These are phyloP conservation scores for Cystofilobasidium bisporidii DNA, from an alignment of 768 basidiomycete genomes.

Conservation along the genomic window DNA sequence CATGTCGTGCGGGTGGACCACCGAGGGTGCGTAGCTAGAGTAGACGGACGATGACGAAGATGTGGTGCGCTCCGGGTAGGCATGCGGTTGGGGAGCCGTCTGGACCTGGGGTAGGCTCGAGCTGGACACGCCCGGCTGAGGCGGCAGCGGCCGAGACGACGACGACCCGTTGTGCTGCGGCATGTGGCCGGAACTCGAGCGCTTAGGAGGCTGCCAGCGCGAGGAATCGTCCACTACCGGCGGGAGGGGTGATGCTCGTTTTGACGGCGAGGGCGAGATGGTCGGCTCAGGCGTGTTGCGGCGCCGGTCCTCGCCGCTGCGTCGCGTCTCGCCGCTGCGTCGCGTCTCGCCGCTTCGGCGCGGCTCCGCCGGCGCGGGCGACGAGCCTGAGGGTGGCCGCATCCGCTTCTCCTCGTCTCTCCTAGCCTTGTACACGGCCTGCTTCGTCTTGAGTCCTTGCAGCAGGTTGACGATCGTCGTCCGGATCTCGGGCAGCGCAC, in stretches of 20 bases:
- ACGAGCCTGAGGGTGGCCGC: neutral
- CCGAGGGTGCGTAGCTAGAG: neutral
- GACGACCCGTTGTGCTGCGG: neutral
- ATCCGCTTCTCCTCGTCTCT: conserved; percentile 20
- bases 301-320: conserved; percentile 2
- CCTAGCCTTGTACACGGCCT: conserved; percentile 56
- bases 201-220: neutral
- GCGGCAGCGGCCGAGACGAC: conserved; percentile 4
- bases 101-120: neutral
- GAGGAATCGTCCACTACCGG: conserved; percentile 1
- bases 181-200: neutral
- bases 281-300: neutral
- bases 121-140: neutral
- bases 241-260: conserved; percentile 4
- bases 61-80: conserved; percentile 1
- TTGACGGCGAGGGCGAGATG: neutral
- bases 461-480: conserved; percentile 86
- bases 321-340: neutral
- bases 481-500: conserved; percentile 82
- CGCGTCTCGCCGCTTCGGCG: conserved; percentile 2
- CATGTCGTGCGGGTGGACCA: neutral
- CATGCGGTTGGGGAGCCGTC: neutral
- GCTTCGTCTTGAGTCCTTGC: conserved; percentile 84
- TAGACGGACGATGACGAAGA: conserved; percentile 7
- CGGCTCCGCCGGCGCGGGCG: neutral